Evolutionary conservation across 371 early-diverging fungal species (phyloP).

Genomic region (Rhizomucor pusillus): DNA sequence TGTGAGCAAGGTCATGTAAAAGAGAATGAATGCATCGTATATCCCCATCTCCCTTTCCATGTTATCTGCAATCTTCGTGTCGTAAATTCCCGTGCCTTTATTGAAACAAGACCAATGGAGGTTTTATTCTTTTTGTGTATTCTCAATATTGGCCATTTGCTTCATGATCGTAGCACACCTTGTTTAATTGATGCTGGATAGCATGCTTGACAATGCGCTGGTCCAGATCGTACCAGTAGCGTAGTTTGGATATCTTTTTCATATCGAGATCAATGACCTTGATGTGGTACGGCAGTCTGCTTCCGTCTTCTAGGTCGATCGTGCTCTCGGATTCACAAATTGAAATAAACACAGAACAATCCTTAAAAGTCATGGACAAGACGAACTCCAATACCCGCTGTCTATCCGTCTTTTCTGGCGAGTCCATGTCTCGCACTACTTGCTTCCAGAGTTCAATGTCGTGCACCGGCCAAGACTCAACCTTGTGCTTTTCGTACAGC

Average conservation of each 20-base stretch:
- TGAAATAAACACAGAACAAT: conserved; percentile 53
- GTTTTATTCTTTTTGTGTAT: too few relatives aligned
- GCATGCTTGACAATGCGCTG: conserved; percentile 42
- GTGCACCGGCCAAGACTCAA: conserved; percentile 1
- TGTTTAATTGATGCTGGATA: background rate
- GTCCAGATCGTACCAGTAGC: conserved; percentile 47
- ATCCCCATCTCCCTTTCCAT: too few relatives aligned
- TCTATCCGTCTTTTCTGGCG: background rate
- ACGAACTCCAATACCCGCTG: conserved; percentile 48
- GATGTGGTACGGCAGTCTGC: conserved; percentile 21
- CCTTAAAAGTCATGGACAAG: conserved; percentile 61
- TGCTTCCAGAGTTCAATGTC: conserved; percentile 25
- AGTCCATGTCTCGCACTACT: conserved; percentile 8
- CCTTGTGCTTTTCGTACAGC: conserved; percentile 15
- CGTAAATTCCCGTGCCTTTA: background rate
- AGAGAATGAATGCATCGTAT: background rate
- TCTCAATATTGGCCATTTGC: too few relatives aligned
- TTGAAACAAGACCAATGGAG: background rate
- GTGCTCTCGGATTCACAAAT: background rate
- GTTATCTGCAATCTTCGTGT: too few relatives aligned
- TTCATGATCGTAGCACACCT: background rate
- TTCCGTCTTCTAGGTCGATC: background rate
- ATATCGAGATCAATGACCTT: conserved; percentile 54
- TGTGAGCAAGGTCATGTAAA: conserved; percentile 12
- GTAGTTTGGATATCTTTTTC: conserved; percentile 46